Conservation (phyloP, 2,329 filamentous ascomycete species). For the Aureobasidium sp. region DNA sequence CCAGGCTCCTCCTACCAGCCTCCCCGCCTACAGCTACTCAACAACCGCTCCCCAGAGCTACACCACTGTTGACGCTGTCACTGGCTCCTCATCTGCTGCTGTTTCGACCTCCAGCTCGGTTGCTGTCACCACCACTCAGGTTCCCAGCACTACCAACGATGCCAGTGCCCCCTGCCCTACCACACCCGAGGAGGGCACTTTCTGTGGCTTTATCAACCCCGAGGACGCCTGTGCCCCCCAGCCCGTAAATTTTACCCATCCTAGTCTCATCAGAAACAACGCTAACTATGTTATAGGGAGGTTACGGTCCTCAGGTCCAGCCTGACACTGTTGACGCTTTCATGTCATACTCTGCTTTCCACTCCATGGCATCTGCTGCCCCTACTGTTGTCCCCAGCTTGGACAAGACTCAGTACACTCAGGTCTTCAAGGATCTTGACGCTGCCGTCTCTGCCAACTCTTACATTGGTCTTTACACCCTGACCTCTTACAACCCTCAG, state of each 20-base stretch:
- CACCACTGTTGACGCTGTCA: background rate
- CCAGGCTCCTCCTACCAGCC: slow-evolving; percentile 6
- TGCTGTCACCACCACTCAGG: background rate
- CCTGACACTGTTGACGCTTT: slow-evolving; percentile 23
- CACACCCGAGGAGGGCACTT: slow-evolving; percentile 26
- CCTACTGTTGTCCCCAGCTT: slow-evolving; percentile 14
- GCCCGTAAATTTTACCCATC: slow-evolving; percentile 15
- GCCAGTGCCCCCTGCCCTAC: slow-evolving; percentile 24
- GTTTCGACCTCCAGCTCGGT: slow-evolving; percentile 11
- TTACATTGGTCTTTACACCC: slow-evolving; percentile 27
- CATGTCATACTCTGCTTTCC: slow-evolving; percentile 22
- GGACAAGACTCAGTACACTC: slow-evolving; percentile 20
- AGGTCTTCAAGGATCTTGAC: slow-evolving; percentile 26
- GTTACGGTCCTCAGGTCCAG: slow-evolving; percentile 24
- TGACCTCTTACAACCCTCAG: slow-evolving; percentile 25
- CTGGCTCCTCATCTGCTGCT: slow-evolving; percentile 3
- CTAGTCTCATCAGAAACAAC: background rate
- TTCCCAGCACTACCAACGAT: slow-evolving; percentile 18
- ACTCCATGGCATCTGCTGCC: slow-evolving; percentile 18
- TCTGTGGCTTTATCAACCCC: slow-evolving; percentile 33
- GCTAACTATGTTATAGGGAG: slow-evolving; percentile 17
- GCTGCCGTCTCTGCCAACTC: slow-evolving; percentile 24
- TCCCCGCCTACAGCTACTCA: slow-evolving; percentile 7
- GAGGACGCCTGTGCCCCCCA: slow-evolving; percentile 29
- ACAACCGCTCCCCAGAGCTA: background rate